Percentiles rank a stretch among this genome's conserved stretches.
Evolutionary conservation across 2,329 filamentous ascomycete species (phyloP).

Genomic region (Colletotrichum liriopes): DNA sequence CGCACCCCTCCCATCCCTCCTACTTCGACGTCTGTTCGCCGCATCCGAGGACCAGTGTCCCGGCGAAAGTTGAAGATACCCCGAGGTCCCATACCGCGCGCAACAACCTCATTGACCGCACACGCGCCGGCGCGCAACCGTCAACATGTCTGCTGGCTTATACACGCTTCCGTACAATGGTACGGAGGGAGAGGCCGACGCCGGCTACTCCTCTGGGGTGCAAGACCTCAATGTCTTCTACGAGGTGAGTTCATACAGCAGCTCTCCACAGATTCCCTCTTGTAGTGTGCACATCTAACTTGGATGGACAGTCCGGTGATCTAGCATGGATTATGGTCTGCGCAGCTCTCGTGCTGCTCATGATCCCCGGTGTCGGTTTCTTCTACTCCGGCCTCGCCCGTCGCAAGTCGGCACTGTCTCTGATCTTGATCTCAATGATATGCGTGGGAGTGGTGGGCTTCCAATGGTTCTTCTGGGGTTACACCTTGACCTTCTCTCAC

Average conservation of each 20-base stretch:
- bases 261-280: constrained; percentile 33
- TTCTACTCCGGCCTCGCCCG: constrained; percentile 94
- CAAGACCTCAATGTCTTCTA: constrained; percentile 90
- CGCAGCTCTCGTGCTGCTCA: constrained; percentile 86
- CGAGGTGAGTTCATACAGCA: constrained; percentile 67
- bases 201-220: constrained; percentile 65
- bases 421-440: constrained; percentile 90
- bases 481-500: constrained; percentile 88
- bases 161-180: constrained; percentile 65
- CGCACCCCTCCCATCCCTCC: constrained; percentile 8
- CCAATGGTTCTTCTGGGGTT: constrained; percentile 98
- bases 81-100: constrained; percentile 7
- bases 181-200: constrained; percentile 63
- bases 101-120: constrained; percentile 18
- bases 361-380: constrained; percentile 95
- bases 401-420: constrained; percentile 88
- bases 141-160: constrained; percentile 53
- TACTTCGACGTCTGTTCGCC: constrained; percentile 26
- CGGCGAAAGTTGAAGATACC: constrained; percentile 23
- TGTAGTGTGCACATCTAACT: constrained; percentile 5
- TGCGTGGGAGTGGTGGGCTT: constrained; percentile 85
- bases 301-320: constrained; percentile 76
- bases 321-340: constrained; percentile 85
- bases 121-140: constrained; percentile 30
- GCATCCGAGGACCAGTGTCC: constrained; percentile 27